phyloP scores from a whole-genome alignment of 441 rosid species.

The Gossypium trilobum region DNA sequence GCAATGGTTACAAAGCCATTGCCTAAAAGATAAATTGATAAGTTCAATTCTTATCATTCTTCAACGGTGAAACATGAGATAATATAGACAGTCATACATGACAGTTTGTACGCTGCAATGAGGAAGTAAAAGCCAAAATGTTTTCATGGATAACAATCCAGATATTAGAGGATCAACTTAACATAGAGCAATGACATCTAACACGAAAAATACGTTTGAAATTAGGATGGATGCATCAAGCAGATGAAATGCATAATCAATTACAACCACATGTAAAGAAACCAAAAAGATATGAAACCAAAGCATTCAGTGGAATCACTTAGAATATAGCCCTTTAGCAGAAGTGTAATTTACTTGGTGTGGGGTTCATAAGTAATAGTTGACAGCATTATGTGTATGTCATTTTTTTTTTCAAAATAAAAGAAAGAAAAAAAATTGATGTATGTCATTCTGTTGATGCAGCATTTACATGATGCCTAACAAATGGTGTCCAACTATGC shows the following conservation, averaged over 20 bases:
- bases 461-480: not conserved
- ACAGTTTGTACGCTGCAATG: not conserved
- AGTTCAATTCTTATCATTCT: conserved; percentile 20
- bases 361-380: not conserved
- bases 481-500: not conserved
- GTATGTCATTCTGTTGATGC: not conserved
- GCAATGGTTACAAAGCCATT: conserved; percentile 37
- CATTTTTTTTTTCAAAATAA: not conserved
- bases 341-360: not conserved
- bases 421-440: not conserved
- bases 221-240: not conserved
- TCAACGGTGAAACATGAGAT: no score
- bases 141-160: not conserved
- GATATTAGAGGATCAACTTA: not conserved
- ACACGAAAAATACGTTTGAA: not conserved
- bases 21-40: conserved; percentile 33
- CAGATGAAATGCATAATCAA: not conserved
- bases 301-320: not conserved
- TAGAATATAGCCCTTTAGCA: not conserved
- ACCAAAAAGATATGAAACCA: not conserved
- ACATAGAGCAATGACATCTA: not conserved
- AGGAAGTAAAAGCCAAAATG: not conserved
- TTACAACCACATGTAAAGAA: not conserved
- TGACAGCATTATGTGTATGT: not conserved
- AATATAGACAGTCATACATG: not conserved